Evolutionary conservation across 495 filamentous ascomycete genomes (phyloP), one percentile per base, ranked within the genome.

Genomic region (Aspergillus nidulans): DNA sequence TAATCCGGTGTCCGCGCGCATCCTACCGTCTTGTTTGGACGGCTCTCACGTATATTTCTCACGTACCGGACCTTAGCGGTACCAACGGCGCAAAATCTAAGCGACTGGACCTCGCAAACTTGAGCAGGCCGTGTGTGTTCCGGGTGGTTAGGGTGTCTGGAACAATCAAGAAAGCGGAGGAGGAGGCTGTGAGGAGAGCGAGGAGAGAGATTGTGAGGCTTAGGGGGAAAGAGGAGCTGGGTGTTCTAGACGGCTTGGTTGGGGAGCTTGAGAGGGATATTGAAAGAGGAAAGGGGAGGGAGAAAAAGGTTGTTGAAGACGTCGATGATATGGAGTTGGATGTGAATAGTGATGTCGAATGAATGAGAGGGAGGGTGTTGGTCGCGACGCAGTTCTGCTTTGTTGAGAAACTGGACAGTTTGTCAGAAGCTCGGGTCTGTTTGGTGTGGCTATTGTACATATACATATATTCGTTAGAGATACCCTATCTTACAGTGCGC

Each of bases 131-230:
- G 0, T 92, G 90, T 59, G 84, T 95, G 6, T 86, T 92, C 47
- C 84, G 87, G 45, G 92, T 97, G n/a, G 80, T 96, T 15, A 79
- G 88, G 52, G 90, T 96, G n/a, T 90, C 87, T 54, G 94, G 94
- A 19, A 98, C 95, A 9, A 95, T 98, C 61, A 83, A 83, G 56
- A 96, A 95, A 73, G 86, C 86, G 2, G 90, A 97, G 76, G 86
- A 94, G 67, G 91, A 92, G 67, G 90, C 87, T 32, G 85, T 97
- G 63, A 78, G 83, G 19, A 78, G 89, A 55, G 88, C 90, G 38
- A 83, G 84, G 59, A 75, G 77, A 46, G 81, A 88, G 63, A 85
- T 95, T 54, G 74, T 86, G 50, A 79, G 82, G 39, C 81, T 84
- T 6, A 74, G 79, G 59, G 76, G 73, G 12, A 64, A 64, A 24